phyloP scores from a whole-genome alignment of 768 basidiomycete species.

The Russula sp. region DNA sequence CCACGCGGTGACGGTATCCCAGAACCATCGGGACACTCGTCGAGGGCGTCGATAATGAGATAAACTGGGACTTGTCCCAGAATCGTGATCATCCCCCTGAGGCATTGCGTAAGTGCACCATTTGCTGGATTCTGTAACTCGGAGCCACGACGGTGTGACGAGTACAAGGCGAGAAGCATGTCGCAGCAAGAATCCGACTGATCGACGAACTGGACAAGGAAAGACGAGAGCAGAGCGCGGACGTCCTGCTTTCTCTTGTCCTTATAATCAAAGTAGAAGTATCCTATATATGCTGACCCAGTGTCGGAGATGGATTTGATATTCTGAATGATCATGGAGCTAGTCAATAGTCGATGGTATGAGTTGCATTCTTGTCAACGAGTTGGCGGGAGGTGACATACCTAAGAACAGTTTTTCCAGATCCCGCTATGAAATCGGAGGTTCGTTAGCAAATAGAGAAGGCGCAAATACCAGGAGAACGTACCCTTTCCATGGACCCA shows the following conservation, averaged over 20 bases:
- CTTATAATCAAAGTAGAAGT: not conserved
- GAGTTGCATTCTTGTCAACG: not conserved
- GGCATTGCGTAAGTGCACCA: not conserved
- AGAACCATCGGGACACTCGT: not conserved
- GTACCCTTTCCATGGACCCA: constrained; percentile 2
- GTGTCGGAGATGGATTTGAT: not conserved
- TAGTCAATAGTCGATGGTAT: not conserved
- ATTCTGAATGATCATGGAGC: constrained; percentile 1
- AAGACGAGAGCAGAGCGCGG: not conserved
- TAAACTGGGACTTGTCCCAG: not conserved
- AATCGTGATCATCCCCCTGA: not conserved
- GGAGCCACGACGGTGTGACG: not conserved
- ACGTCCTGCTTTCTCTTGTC: not conserved
- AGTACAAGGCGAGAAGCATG: not conserved
- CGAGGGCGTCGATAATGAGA: not conserved
- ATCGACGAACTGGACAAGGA: not conserved
- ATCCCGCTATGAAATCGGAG: constrained; percentile 1
- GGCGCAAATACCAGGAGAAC: not conserved
- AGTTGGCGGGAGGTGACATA: not conserved
- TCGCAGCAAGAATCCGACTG: not conserved
- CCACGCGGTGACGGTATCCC: not conserved
- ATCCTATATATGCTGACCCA: not conserved
- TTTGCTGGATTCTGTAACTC: not conserved
- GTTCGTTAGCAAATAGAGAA: not conserved
- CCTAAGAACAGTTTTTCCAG: constrained; percentile 2